Evolutionary conservation across 805 yeast genomes (phyloP), one percentile per base, ranked within the genome.

Genomic region (Saccharomycopsis capsularis): DNA sequence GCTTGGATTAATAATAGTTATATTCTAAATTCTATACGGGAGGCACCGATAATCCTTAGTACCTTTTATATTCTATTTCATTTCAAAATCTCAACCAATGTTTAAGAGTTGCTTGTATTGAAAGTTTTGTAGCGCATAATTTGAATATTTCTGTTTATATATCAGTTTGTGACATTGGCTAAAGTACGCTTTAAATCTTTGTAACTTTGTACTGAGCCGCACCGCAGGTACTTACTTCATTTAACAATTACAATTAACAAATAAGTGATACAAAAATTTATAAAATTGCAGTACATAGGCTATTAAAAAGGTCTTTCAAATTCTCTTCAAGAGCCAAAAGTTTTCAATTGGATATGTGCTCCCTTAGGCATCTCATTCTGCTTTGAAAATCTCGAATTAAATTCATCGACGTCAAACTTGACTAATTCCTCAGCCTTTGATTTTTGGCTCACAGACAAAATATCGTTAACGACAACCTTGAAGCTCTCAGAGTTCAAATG

Each of bases 401-500:
- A 51, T 32, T 44, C 48, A 16, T 34, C 39, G 5, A 42, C n/a
- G 32, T 49, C 29, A 23, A 50, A 52, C 32, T 53, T 53, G 13
- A 53, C 53, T 36, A 53, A 51, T 5, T 18, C 22, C 25, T 53
- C 56, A 16, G 52, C 68, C 42, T 44, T 59, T 58, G n/a, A 52
- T 46, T 15, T 61, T 55, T 79, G 81, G 0, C 63, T 64, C 0
- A 56, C 62, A 29, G 65, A 65, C 16, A 81, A 60, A 0, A 57
- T 57, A 0, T 58, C 61, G 24, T 60, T 67, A 13, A 81, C 68
- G 2, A 72, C 75, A 0, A 42, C 37, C 54, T 81, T 82, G 65
- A 82, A 82, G 6, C 66, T 59, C 1, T 59, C 64, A 0, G 80
- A 68, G 50, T 70, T 66, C 44, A 70, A 59, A 15, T 66, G 63